These are phyloP conservation scores for Thozetella sp. DNA, from an alignment of 495 filamentous ascomycete species.

Conservation along the genomic window DNA sequence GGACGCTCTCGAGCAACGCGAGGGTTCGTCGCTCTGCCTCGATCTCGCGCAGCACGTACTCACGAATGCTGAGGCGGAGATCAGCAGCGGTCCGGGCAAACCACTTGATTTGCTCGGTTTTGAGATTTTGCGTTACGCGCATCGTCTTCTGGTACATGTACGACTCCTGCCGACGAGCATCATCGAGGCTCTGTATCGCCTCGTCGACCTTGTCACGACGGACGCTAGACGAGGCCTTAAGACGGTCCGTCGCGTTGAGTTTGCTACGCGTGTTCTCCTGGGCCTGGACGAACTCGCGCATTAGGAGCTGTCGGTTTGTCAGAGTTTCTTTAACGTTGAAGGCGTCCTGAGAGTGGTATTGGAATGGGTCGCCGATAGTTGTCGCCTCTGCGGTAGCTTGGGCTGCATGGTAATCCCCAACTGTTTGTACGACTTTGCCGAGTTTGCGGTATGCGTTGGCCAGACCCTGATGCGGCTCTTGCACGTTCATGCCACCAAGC, in stretches of 20 bases:
- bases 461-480: conserved; percentile 88
- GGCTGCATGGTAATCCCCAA: conserved; percentile 95
- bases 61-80: conserved; percentile 76
- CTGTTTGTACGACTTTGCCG: conserved; percentile 86
- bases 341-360: conserved; percentile 93
- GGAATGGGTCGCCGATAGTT: conserved; percentile 89
- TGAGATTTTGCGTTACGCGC: conserved; percentile 84
- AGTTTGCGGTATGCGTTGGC: conserved; percentile 92
- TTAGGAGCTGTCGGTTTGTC: conserved; percentile 97
- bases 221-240: conserved; percentile 82
- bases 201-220: conserved; percentile 95
- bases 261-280: conserved; percentile 79
- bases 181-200: conserved; percentile 84
- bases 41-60: conserved; percentile 93
- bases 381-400: conserved; percentile 97
- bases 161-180: conserved; percentile 76
- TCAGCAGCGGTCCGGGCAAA: conserved; percentile 84
- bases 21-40: conserved; percentile 92
- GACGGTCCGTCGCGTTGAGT: conserved; percentile 79
- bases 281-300: conserved; percentile 88
- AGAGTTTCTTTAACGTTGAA: conserved; percentile 99
- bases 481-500: conserved; percentile 78
- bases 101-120: conserved; percentile 89
- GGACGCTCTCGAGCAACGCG: conserved; percentile 86
- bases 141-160: conserved; percentile 82